Base-by-base conservation (phyloP, 2,329 filamentous ascomycete genomes). In the Claviceps spartinae region DNA sequence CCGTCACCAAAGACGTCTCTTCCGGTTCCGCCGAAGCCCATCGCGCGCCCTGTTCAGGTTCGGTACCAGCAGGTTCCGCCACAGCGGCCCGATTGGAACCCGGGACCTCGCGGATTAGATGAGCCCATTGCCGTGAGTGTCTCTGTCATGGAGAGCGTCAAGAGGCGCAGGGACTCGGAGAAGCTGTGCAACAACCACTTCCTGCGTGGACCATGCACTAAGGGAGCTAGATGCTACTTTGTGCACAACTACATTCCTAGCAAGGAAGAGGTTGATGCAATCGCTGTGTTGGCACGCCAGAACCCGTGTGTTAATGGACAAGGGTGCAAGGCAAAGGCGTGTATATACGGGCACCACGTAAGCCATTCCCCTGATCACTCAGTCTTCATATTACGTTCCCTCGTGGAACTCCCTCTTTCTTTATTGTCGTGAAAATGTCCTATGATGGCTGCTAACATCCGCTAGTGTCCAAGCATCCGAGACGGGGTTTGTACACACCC, bases 141-240 rank as follows among this genome's bases (percentile, higher is more conserved):
- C 44, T 54, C 61, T 1, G 71, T 71, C 7, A 62, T 82, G 54
- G 78, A 82, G 14, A 69, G 63, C 22, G 72, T 82, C 58, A 81
- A 79, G 66, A 77, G 72, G 60, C 70, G 78, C 53, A 75, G 73
- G 52, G 74, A 74, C 36, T 67, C 65, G 57, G 71, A 75, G 55
- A 82, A 82, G 63, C 65, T 81, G 7, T 83, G 79, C 68, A 82
- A 82, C 61, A 79, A 79, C 48, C 76, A 80, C 59, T 82, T 78
- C 59, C 69, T 83, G 34, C 70, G 77, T 18, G 78, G 77, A 0
- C 74, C 74, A 0, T 83, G 79, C 57, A 61, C 68, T 47, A 81
- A 79, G 57, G 71, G 70, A 9, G 67, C 72, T n/a, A 66, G 69
- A 5, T 83, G 79, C 63, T 68, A 65, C 48, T 83, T 81, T 58